Evolutionary conservation across 164 flowering plant genomes (phyloP).

Genomic region (Warburgia ugandensis): DNA sequence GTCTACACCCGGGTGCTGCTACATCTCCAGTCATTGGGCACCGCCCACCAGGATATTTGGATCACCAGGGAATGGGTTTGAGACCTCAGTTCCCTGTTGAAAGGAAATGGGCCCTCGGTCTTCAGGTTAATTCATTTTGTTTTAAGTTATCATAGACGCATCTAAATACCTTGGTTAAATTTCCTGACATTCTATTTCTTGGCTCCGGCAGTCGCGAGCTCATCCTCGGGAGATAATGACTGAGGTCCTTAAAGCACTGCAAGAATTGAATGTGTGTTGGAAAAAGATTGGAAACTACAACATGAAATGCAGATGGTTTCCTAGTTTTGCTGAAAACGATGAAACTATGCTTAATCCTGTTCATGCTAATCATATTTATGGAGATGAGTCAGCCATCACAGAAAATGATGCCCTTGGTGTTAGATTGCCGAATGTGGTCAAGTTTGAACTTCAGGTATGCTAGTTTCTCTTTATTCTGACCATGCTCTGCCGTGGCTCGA

Average conservation of each 20-base stretch:
- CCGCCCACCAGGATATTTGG: slow-evolving; percentile 51
- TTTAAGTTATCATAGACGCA: not conserved
- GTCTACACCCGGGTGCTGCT: slow-evolving; percentile 43
- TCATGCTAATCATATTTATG: slow-evolving; percentile 38
- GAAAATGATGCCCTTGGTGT: slow-evolving; percentile 39
- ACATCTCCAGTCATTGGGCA: slow-evolving; percentile 32
- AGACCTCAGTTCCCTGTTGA: slow-evolving; percentile 57
- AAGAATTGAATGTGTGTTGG: slow-evolving; percentile 78
- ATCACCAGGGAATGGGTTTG: slow-evolving; percentile 56
- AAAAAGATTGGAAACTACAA: slow-evolving; percentile 89
- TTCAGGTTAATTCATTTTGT: slow-evolving; percentile 49
- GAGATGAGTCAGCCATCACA: slow-evolving; percentile 48
- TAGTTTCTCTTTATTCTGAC: not conserved
- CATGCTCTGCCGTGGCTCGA: not conserved
- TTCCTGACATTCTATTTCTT: not conserved
- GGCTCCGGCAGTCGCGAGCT: slow-evolving; percentile 61
- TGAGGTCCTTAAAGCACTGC: slow-evolving; percentile 75
- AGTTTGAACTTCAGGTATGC: slow-evolving; percentile 92
- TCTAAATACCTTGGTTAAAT: not conserved
- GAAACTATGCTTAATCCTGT: slow-evolving; percentile 34
- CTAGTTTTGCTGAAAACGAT: slow-evolving; percentile 32
- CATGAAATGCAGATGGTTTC: slow-evolving; percentile 88
- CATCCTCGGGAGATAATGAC: slow-evolving; percentile 91
- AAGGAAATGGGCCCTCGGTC: slow-evolving; percentile 98
- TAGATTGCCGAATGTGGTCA: slow-evolving; percentile 47